Conservation (phyloP, 2,329 filamentous ascomycete genomes). For the Aspergillus aculeatinus region DNA sequence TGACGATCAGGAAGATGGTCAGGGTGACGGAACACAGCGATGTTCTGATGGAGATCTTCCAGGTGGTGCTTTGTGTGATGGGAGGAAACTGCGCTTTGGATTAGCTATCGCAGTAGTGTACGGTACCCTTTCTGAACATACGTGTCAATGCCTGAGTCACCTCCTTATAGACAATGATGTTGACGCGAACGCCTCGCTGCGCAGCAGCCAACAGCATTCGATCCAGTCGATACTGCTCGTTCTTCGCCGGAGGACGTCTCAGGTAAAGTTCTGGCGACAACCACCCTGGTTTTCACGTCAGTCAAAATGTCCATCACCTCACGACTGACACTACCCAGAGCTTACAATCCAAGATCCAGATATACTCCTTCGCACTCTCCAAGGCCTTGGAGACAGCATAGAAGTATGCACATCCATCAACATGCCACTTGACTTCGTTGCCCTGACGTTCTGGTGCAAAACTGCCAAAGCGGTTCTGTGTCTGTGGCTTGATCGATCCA, state of each 20-base stretch:
- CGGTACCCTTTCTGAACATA: conserved; percentile 52
- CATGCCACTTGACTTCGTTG: conserved; percentile 80
- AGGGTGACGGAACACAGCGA: conserved; percentile 85
- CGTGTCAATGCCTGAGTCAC: conserved; percentile 76
- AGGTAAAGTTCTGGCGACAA: conserved; percentile 83
- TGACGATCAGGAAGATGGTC: conserved; percentile 78
- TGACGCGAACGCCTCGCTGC: conserved; percentile 77
- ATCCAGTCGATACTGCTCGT: conserved; percentile 82
- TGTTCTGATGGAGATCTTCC: conserved; percentile 76
- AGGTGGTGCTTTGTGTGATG: conserved; percentile 77
- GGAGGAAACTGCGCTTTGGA: conserved; percentile 54
- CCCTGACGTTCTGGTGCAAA: conserved; percentile 73
- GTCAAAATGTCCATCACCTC: conserved; percentile 13
- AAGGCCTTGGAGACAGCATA: conserved; percentile 79
- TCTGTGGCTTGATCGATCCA: conserved; percentile 34
- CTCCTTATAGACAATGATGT: conserved; percentile 91
- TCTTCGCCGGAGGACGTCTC: conserved; percentile 74
- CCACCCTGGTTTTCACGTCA: conserved; percentile 57
- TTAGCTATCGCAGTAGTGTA: conserved; percentile 5
- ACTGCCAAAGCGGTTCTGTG: conserved; percentile 55
- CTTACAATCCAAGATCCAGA: conserved; percentile 79
- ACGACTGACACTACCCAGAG: background rate
- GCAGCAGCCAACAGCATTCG: conserved; percentile 78
- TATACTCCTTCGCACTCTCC: conserved; percentile 71
- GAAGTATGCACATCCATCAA: conserved; percentile 81